Evolutionary conservation across 2,329 filamentous ascomycete species (phyloP), one percentile per base, ranked within the genome.

Genomic region (Aspergillus ustus): DNA sequence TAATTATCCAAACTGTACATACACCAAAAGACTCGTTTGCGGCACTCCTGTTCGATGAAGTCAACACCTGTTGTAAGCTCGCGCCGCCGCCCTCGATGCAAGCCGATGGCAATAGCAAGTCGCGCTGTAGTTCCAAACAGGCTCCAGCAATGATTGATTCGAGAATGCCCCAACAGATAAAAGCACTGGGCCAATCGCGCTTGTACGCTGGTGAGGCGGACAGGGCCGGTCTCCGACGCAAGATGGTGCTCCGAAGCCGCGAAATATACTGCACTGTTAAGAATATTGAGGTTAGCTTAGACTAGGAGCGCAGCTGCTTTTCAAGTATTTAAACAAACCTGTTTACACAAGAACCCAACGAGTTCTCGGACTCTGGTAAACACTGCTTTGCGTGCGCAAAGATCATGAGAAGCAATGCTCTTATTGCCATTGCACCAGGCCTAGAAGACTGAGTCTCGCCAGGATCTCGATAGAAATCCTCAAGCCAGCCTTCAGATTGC

Each of bases 301-400:
- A n/a, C 28, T 3, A 7, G 17, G 15, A 45, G 25, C 15, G 15
- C 15, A 17, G 9, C 34, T 40, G 34, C 4, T 17, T 29, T 34
- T 20, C 11, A 28, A 37, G 20, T 19, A 7, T 13, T 28, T 37
- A 40, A 60, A 54, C 66, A 61, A 3, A 65, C 54, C 43, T 65
- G 57, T 46, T 60, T 8, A 63, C 63, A 57, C 51, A 70, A 61
- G 11, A 57, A 53, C 40, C 66, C 63, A 51, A 62, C 51, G 37
- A 63, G 57, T 9, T 54, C 62, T 62, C 69, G 4, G 54, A 55
- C 65, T n/a, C 46, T 13, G 73, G 70, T 68, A 77, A 75, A 43
- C 83, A 82, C 9, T 79, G 77, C 46, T 78, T 75, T 15, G 78
- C 83, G 20, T 85, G 83, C 0, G 84, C 84, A 64, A 87, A 81